Evolutionary conservation across 352 stramenopile species (phyloP).

Genomic region (Phytopythium mirpurense): DNA sequence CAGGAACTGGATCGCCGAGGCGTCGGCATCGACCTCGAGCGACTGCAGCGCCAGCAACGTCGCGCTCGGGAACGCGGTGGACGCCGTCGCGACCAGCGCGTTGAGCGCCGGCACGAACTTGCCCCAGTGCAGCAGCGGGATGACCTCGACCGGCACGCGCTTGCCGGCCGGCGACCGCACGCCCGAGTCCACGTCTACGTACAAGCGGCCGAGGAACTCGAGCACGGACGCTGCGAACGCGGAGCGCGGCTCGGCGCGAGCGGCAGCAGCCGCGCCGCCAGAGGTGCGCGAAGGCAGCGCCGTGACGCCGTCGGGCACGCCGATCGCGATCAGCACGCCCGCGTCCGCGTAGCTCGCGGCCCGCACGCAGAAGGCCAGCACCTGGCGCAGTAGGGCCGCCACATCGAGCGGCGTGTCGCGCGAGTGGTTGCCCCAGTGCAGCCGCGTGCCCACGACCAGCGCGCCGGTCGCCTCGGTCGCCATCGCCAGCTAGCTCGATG

Average conservation of each 20-base stretch:
- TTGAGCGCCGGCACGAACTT: slow-evolving; percentile 95
- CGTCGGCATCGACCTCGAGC: slow-evolving; percentile 81
- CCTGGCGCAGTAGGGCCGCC: slow-evolving; percentile 36
- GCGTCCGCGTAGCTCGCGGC: slow-evolving; percentile 40
- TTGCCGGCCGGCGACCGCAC: slow-evolving; percentile 7
- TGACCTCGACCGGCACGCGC: slow-evolving; percentile 39
- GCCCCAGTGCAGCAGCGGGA: slow-evolving; percentile 93
- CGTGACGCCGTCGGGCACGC: slow-evolving; percentile 19
- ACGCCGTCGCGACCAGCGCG: slow-evolving; percentile 79
- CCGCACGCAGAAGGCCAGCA: slow-evolving; percentile 41
- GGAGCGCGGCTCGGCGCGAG: slow-evolving; percentile 9
- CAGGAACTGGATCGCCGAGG: slow-evolving; percentile 50
- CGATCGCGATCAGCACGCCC: slow-evolving; percentile 53
- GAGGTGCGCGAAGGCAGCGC: slow-evolving; percentile 7
- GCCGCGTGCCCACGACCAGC: slow-evolving; percentile 46
- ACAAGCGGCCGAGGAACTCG: slow-evolving; percentile 32
- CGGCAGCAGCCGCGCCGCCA: background rate
- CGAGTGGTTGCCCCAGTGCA: slow-evolving; percentile 71
- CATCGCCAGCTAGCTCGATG: too few species aligned
- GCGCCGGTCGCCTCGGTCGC: background rate
- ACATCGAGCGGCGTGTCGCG: slow-evolving; percentile 36
- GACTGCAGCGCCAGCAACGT: slow-evolving; percentile 87
- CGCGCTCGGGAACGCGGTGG: slow-evolving; percentile 40
- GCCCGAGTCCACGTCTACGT: slow-evolving; percentile 14
- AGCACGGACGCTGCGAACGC: slow-evolving; percentile 36